A percentile compares a stretch with the other conserved stretches of the same genome.
These are phyloP conservation scores for Herpotrichia juniperi DNA, from an alignment of 2,329 filamentous ascomycete species.

Conservation along the genomic window DNA sequence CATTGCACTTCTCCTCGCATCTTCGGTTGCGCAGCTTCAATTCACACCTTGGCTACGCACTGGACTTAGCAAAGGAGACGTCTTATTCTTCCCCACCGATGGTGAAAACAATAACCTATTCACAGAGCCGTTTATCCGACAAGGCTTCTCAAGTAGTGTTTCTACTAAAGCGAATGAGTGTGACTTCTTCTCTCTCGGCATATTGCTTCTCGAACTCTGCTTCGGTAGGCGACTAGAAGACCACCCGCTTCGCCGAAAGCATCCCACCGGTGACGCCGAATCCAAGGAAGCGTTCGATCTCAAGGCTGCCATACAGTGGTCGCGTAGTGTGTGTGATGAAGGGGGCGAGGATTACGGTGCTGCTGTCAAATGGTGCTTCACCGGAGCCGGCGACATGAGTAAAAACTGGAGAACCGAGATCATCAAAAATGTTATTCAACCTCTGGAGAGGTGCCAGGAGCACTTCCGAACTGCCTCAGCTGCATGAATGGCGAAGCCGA, in stretches of 20 bases:
- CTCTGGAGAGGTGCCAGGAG: conserved; percentile 20
- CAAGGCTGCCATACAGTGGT: conserved; percentile 21
- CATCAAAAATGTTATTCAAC: conserved; percentile 21
- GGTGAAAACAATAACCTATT: conserved; percentile 9
- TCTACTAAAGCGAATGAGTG: conserved; percentile 13
- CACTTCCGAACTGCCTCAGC: conserved; percentile 12
- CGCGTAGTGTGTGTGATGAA: conserved; percentile 16
- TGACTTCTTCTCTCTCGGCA: conserved; percentile 25
- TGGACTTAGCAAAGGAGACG: conserved; percentile 15
- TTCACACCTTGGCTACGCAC: conserved; percentile 19
- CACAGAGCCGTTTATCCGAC: conserved; percentile 73
- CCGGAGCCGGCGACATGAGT: conserved; percentile 1
- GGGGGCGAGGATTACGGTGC: conserved; percentile 21
- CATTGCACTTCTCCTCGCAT: conserved; percentile 22
- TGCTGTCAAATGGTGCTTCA: conserved; percentile 28
- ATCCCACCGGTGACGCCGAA: conserved; percentile 6
- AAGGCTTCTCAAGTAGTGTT: conserved; percentile 77
- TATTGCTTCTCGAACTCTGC: conserved; percentile 25
- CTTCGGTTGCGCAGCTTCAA: conserved; percentile 22
- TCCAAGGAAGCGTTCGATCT: conserved; percentile 21
- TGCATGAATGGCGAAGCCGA: too few relatives aligned
- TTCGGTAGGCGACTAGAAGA: conserved; percentile 21
- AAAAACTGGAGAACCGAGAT: conserved; percentile 20
- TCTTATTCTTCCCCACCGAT: conserved; percentile 16
- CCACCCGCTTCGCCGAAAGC: conserved; percentile 16